Evolutionary conservation across 108 stramenopile species (phyloP), one percentile per base, ranked within the genome.

Genomic region (Chaetoceros muelleri): DNA sequence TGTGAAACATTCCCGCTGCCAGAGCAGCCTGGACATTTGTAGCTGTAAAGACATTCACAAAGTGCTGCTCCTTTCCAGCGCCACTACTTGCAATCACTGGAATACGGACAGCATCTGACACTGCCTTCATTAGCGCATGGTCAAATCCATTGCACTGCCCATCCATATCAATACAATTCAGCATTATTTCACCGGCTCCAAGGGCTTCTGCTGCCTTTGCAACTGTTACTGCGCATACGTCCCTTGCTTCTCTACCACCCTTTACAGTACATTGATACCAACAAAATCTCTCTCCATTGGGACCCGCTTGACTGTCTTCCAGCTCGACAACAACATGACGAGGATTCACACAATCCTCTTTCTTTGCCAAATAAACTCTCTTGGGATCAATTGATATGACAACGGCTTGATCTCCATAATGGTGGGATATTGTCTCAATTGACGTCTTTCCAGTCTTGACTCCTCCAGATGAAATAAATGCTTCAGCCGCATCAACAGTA

Each of bases 131-230:
- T 48, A 99, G 79, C 13, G 76, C 79, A 24, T 90, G 59, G 62
- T 99, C 98, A 61, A 80, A 99, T 13, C 98, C 98, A 55, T 91
- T 81, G 52, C 93, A 76, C 73, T 98, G 95, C 30, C 98, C 98
- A 74, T 99, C 98, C 84, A 89, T 94, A 65, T 99, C 98, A 49
- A 99, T 95, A 57, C 96, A 98, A 66, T 99, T 99, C 44, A 99
- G 66, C 84, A 99, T 94, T 27, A 99, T 91, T 65, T 99, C 98
- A 19, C 98, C 98, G 3, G 96, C 98, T 30, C 98, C 98, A 3
- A 99, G 72, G 47, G 63, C 66, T 49, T 95, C 94, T 26, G 72
- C 69, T 29, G 90, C 73, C 60, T 81, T 76, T 20, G 88, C 92
- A 5, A 98, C 76, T 1, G 87, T 84, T 2, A 96, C 85, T 17